Base-by-base conservation (phyloP, 1,139 yeast genomes). In the Hyphopichia burtonii region DNA sequence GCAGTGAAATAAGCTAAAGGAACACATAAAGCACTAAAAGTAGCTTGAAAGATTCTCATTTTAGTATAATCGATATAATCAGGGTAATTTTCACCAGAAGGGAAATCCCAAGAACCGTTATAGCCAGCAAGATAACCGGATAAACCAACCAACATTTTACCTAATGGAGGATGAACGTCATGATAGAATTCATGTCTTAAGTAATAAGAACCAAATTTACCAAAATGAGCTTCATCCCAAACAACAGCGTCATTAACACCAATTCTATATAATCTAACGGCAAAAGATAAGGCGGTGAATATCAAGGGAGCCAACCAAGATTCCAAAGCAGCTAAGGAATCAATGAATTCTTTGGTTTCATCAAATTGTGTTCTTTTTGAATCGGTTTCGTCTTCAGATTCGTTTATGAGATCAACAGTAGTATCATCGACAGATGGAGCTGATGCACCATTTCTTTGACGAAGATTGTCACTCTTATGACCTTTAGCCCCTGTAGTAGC, bases 141-240 rank as follows among this genome's bases (percentile, higher is more conserved):
- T 34, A 94, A 73, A 1, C 97, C 99, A 50, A 91, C 91, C 49
- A 94, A 76, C 96, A 94, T 90, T 66, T 94, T 94, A 31, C 98
- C 99, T 55, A 94, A 78, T 2, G 99, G 99, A 41, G 99, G 99
- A 65, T 93, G 99, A 45, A 93, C 99, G 68, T 93, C 99, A 61
- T 90, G 96, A 65, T 91, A 91, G 63, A 90, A 91, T 56, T 90
- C 95, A 59, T 88, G 96, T 71, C 91, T 83, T 52, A 91, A 72
- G 68, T 91, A 91, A 65, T 88, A 87, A 12, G 96, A 87, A 41
- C 97, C 97, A 61, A 91, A 91, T 63, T 89, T 90, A 47, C 97
- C 98, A 62, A 91, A 91, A 71, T 79, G 84, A 42, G 84, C 84
- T 60, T 79, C 84, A 57, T 79, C 84, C 84, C 83, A 79, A 30